Evolutionary conservation across 192 early-diverging fungal species (phyloP).

Genomic region (Podila clonocystis): DNA sequence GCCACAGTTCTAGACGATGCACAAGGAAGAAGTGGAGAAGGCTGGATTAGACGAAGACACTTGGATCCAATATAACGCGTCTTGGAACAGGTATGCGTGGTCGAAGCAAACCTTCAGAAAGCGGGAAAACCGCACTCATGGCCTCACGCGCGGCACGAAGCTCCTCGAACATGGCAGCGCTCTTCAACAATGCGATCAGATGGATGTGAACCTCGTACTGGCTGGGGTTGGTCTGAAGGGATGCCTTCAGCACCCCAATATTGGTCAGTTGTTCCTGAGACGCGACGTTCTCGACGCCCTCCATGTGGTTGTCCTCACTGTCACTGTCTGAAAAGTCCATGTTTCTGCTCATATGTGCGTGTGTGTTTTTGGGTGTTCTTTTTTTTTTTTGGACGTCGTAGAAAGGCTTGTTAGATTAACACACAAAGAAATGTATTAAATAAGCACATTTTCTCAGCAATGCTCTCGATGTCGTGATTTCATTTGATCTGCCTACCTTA

Average conservation of each 20-base stretch:
- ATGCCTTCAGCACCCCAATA: conserved; percentile 11
- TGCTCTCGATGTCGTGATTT: too few species aligned
- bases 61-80: neutral
- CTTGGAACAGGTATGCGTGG: neutral
- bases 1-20: conserved; percentile 66
- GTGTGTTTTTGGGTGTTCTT: neutral
- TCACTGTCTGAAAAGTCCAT: conserved; percentile 26
- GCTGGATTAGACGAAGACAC: neutral
- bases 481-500: too few species aligned
- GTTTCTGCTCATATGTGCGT: neutral
- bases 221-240: conserved; percentile 46
- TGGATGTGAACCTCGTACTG: conserved; percentile 65
- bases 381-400: neutral
- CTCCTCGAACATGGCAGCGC: conserved; percentile 53
- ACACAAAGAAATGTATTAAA: too few species aligned
- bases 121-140: conserved; percentile 68
- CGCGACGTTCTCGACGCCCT: neutral
- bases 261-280: conserved; percentile 15
- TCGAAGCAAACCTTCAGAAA: conserved; percentile 66
- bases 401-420: neutral
- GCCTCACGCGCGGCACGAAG: conserved; percentile 62
- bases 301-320: conserved; percentile 14
- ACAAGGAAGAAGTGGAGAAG: neutral
- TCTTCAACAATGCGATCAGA: conserved; percentile 54
- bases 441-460: too few species aligned